Evolutionary conservation across 768 basidiomycete genomes (phyloP).

Genomic region (Suillus spraguei): DNA sequence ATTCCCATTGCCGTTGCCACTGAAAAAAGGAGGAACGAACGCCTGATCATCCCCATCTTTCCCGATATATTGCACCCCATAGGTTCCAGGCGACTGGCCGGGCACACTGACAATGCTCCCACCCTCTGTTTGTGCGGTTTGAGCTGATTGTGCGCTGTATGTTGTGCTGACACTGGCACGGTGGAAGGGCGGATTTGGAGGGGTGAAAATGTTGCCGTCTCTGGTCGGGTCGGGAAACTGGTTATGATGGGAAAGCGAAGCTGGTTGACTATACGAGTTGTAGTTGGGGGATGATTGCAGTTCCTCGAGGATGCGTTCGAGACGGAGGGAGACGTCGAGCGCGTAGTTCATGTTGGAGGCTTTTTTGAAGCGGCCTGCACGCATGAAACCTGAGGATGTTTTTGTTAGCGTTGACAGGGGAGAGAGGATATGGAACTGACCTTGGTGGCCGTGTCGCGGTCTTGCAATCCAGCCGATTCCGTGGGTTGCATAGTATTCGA

Average conservation of each 20-base stretch:
- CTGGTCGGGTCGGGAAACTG: not conserved
- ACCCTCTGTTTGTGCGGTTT: conserved; percentile 13
- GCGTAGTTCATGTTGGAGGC: conserved; percentile 92
- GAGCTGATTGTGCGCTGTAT: conserved; percentile 24
- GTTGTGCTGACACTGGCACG: conserved; percentile 26
- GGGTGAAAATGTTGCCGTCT: not conserved
- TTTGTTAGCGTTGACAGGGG: conserved; percentile 48
- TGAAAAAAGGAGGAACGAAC: conserved; percentile 26
- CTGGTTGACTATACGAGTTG: conserved; percentile 23
- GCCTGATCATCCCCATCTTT: conserved; percentile 61
- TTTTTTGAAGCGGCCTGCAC: conserved; percentile 88
- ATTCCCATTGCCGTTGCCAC: conserved; percentile 3
- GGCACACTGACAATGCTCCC: conserved; percentile 6
- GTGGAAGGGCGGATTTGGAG: conserved; percentile 5
- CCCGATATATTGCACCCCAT: conserved; percentile 69
- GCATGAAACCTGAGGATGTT: conserved; percentile 41
- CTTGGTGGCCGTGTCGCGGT: conserved; percentile 55
- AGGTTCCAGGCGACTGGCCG: conserved; percentile 42
- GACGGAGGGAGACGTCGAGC: conserved; percentile 44
- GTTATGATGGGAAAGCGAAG: conserved; percentile 23
- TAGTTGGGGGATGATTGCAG: conserved; percentile 26
- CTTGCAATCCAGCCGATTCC: conserved; percentile 64
- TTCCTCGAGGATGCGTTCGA: conserved; percentile 32
- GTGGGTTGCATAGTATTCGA: conserved; percentile 56
- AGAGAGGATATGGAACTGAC: conserved; percentile 31